A percentile compares a stretch with the other conserved stretches of the same genome.
phyloP scores from a whole-genome alignment of 768 basidiomycete genomes.

The Amylocystis lapponica region DNA sequence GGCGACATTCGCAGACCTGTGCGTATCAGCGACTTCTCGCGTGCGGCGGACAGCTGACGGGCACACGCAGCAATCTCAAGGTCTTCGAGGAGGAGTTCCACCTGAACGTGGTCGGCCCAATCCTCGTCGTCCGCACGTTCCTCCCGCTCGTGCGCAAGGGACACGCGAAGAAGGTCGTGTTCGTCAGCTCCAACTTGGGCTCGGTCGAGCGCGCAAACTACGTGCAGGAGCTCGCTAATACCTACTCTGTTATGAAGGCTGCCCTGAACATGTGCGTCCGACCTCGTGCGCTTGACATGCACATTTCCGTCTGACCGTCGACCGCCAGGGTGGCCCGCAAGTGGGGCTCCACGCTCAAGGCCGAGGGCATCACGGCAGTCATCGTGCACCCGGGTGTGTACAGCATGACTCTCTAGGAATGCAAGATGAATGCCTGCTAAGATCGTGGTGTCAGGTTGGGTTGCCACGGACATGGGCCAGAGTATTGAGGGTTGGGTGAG shows the following conservation, averaged over 20 bases:
- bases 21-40: neutral
- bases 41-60: neutral
- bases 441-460: neutral
- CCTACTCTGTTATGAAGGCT: constrained; percentile 1
- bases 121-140: constrained; percentile 1
- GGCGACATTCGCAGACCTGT: constrained; percentile 1
- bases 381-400: constrained; percentile 1
- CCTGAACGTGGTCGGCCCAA: neutral
- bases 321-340: neutral
- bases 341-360: neutral
- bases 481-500: neutral
- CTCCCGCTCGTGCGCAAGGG: neutral
- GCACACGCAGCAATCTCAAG: neutral
- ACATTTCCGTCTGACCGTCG: too few relatives aligned
- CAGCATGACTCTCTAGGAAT: neutral
- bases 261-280: constrained; percentile 1
- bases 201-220: neutral
- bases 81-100: constrained; percentile 1
- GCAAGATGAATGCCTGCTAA: neutral
- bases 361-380: neutral
- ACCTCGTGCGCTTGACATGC: too few relatives aligned
- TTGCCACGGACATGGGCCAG: constrained; percentile 3
- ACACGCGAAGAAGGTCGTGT: neutral
- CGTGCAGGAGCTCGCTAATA: neutral
- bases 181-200: neutral